Evolutionary conservation across 345 rosid genomes (phyloP).

Genomic region (Zanthoxylum bungeanum): DNA sequence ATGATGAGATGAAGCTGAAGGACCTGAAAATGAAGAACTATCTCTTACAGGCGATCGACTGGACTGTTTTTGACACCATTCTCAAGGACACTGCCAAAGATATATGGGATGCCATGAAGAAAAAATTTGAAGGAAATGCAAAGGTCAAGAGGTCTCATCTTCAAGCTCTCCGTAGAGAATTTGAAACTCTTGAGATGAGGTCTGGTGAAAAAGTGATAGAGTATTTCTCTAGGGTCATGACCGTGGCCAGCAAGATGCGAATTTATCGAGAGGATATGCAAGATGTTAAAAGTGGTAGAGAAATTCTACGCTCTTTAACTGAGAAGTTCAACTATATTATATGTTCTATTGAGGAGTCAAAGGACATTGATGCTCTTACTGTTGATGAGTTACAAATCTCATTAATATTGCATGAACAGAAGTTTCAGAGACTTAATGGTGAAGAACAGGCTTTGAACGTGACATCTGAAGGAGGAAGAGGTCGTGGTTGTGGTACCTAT

Average conservation of each 20-base stretch:
- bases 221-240: slow-evolving; percentile 1
- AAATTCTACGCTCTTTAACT: not conserved
- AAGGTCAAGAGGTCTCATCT: not conserved
- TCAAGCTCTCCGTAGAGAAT: not conserved
- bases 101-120: not conserved
- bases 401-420: slow-evolving; percentile 7
- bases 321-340: not conserved
- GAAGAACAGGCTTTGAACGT: not conserved
- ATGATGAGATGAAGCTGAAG: not conserved
- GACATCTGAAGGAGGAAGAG: slow-evolving; percentile 1
- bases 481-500: not conserved
- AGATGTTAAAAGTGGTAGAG: not conserved
- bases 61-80: not conserved
- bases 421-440: not conserved
- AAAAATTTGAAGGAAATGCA: not conserved
- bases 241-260: slow-evolving; percentile 7
- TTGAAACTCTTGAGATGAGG: not conserved
- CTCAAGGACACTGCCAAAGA: not conserved
- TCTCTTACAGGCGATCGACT: not conserved
- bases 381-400: slow-evolving; percentile 9
- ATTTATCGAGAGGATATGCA: not conserved
- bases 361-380: not conserved
- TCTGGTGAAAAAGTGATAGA: not conserved
- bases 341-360: slow-evolving; percentile 5
- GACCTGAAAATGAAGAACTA: not conserved